These are phyloP conservation scores for Talaromyces sp. DNA, from an alignment of 2,329 filamentous ascomycete genomes.

Conservation along the genomic window DNA sequence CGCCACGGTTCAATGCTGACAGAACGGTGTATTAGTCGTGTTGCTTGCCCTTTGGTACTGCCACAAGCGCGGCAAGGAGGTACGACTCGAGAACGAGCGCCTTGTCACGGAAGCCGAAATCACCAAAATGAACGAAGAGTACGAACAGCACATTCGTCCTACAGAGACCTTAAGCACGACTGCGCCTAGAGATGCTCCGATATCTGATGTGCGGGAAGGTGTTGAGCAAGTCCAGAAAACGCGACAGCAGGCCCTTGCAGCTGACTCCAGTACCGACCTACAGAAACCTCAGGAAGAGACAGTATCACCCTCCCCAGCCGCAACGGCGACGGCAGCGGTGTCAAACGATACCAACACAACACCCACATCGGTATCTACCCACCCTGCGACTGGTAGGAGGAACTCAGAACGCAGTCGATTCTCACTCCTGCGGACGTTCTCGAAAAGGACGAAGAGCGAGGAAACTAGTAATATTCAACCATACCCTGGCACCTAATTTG, in stretches of 20 bases:
- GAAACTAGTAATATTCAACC: conserved; percentile 26
- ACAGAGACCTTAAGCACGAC: conserved; percentile 41
- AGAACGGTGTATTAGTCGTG: conserved; percentile 56
- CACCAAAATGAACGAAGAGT: conserved; percentile 36
- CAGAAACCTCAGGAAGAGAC: not conserved
- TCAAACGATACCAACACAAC: not conserved
- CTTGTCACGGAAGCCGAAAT: conserved; percentile 47
- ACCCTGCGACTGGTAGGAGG: not conserved
- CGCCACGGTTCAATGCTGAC: not conserved
- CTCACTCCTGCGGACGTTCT: conserved; percentile 20
- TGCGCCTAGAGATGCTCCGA: conserved; percentile 38
- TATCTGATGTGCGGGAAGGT: conserved; percentile 39
- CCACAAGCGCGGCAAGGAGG: conserved; percentile 88
- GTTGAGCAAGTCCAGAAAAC: conserved; percentile 38
- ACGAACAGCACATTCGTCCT: conserved; percentile 30
- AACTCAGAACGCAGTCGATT: conserved; percentile 11
- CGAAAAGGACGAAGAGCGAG: conserved; percentile 19
- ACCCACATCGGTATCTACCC: not conserved
- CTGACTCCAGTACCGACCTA: not conserved
- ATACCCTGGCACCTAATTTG: conserved; percentile 35
- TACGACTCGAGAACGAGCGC: conserved; percentile 65
- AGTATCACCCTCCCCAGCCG: not conserved
- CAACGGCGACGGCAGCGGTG: not conserved
- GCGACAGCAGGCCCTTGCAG: conserved; percentile 23
- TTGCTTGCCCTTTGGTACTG: conserved; percentile 98